Conservation (phyloP, 306 rosid genomes). For the Gastrolobium bilobum region DNA sequence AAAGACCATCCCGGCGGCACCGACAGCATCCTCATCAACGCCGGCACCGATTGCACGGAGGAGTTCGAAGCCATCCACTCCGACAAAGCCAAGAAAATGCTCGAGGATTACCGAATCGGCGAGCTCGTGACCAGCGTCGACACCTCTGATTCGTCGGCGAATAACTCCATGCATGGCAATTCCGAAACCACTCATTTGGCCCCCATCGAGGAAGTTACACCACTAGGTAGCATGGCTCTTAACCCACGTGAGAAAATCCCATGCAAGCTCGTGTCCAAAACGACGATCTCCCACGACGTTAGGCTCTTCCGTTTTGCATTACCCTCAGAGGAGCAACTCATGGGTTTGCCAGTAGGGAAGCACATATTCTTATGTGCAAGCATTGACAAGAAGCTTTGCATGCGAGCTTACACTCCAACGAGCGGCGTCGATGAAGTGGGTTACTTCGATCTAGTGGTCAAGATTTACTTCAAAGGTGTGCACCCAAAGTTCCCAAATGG, state of each 20-base stretch:
- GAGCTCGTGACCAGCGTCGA: constrained; percentile 61
- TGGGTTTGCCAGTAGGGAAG: constrained; percentile 77
- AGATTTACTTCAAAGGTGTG: constrained; percentile 66
- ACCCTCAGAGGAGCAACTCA: constrained; percentile 59
- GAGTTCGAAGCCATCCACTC: constrained; percentile 87
- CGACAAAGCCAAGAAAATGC: constrained; percentile 72
- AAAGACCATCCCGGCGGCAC: constrained; percentile 81
- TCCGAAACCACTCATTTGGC: constrained; percentile 44
- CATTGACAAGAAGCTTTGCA: constrained; percentile 65
- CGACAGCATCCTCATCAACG: constrained; percentile 79
- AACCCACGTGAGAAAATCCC: constrained; percentile 61
- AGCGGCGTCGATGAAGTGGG: constrained; percentile 64
- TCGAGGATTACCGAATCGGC: constrained; percentile 67
- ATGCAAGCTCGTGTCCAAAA: constrained; percentile 63
- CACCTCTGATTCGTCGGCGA: constrained; percentile 62
- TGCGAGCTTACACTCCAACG: constrained; percentile 81
- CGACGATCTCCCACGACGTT: constrained; percentile 67
- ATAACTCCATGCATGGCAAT: constrained; percentile 60
- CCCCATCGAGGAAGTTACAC: constrained; percentile 55
- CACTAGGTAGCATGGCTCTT: constrained; percentile 51
- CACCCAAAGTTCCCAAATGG: constrained; percentile 77
- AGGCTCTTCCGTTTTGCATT: constrained; percentile 66
- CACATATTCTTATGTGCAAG: constrained; percentile 68
- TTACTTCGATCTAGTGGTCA: constrained; percentile 69
- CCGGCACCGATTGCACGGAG: constrained; percentile 84